Conservation (phyloP, 1,284 basidiomycete species). For the Cerrena zonata region DNA sequence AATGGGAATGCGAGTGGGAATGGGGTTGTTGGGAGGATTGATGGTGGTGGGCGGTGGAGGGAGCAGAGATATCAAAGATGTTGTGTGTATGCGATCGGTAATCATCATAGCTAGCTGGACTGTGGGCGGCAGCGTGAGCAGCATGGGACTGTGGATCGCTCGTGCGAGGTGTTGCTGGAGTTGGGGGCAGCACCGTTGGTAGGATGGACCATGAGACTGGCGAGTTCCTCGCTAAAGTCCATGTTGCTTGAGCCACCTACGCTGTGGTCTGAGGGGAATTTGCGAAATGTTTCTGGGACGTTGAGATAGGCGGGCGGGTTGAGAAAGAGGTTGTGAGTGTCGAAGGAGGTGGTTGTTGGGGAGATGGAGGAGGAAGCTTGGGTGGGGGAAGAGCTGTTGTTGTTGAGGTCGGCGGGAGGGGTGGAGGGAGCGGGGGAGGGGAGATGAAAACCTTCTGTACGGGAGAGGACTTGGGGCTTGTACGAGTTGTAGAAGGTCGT, state of each 20-base stretch:
- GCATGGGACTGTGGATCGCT: slow-evolving; percentile 36
- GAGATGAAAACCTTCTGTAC: slow-evolving; percentile 63
- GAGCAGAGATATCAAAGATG: slow-evolving; percentile 65
- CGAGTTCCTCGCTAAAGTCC: slow-evolving; percentile 63
- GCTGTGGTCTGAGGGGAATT: slow-evolving; percentile 28
- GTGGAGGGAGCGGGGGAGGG: slow-evolving; percentile 39
- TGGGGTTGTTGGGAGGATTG: slow-evolving; percentile 15
- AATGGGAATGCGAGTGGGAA: slow-evolving; percentile 15
- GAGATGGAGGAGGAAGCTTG: background rate
- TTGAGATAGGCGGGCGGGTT: slow-evolving; percentile 33
- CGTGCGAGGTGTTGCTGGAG: slow-evolving; percentile 33
- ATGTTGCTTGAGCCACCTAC: slow-evolving; percentile 26
- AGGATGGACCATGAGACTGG: slow-evolving; percentile 45
- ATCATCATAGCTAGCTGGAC: slow-evolving; percentile 30
- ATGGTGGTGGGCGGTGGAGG: slow-evolving; percentile 28
- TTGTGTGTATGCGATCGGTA: slow-evolving; percentile 49
- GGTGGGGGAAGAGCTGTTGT: slow-evolving; percentile 14
- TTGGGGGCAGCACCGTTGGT: slow-evolving; percentile 15
- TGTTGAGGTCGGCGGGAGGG: slow-evolving; percentile 21
- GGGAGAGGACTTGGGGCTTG: slow-evolving; percentile 36
- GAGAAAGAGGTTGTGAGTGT: slow-evolving; percentile 37
- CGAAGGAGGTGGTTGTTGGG: slow-evolving; percentile 20
- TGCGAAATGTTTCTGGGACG: slow-evolving; percentile 47
- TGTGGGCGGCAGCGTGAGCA: too few relatives aligned
- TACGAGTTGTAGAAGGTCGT: slow-evolving; percentile 28